Conservation (phyloP, 164 flowering plant genomes). For the Kingdonia uniflora region DNA sequence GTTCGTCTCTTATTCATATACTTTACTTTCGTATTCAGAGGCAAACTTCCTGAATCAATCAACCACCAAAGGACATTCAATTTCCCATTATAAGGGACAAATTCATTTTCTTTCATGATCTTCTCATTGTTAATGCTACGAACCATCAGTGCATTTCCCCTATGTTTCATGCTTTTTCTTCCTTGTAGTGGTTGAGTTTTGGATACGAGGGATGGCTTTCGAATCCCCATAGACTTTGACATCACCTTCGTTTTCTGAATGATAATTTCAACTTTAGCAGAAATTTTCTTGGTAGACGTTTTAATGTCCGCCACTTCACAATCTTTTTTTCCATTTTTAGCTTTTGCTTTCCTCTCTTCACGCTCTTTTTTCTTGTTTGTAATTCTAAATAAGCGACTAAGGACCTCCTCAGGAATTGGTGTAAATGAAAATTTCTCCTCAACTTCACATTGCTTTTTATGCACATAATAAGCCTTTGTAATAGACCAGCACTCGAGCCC, state of each 20-base stretch:
- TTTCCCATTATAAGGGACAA: constrained; percentile 67
- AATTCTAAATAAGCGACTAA: constrained; percentile 61
- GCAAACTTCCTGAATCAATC: constrained; percentile 69
- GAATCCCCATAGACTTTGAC: neutral
- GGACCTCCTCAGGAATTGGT: constrained; percentile 51
- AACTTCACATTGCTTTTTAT: constrained; percentile 35
- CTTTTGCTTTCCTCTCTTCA: constrained; percentile 39
- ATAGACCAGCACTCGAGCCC: constrained; percentile 72
- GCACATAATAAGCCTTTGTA: constrained; percentile 47
- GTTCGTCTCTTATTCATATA: constrained; percentile 75
- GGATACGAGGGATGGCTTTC: constrained; percentile 13
- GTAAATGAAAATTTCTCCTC: constrained; percentile 30
- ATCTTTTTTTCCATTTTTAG: constrained; percentile 15
- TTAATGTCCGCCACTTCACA: no score
- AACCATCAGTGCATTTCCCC: constrained; percentile 64
- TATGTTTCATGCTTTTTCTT: constrained; percentile 48
- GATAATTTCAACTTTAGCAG: constrained; percentile 18
- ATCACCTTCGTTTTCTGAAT: neutral
- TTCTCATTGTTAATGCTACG: constrained; percentile 46
- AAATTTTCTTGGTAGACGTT: constrained; percentile 9
- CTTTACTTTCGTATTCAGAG: constrained; percentile 57
- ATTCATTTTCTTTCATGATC: constrained; percentile 45
- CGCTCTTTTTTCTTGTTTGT: constrained; percentile 55
- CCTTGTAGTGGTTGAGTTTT: constrained; percentile 27
- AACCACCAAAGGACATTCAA: constrained; percentile 83